Conservation (phyloP, 495 filamentous ascomycete genomes). For the Hypoxylon intermedium region DNA sequence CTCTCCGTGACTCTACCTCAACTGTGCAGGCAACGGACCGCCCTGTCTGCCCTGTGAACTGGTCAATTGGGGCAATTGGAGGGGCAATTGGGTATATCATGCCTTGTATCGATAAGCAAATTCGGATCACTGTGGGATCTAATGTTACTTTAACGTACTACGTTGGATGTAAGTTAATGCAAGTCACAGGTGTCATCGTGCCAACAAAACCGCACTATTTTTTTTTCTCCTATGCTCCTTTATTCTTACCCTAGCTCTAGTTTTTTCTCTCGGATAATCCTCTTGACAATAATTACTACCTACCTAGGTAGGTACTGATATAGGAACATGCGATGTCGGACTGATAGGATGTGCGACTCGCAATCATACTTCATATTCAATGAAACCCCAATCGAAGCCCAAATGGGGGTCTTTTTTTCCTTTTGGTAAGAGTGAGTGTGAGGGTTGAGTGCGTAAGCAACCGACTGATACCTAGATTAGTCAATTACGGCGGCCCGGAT, state of each 20-base stretch:
- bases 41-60: slow-evolving; percentile 4
- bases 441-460: slow-evolving; percentile 1
- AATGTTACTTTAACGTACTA: slow-evolving; percentile 10
- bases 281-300: background rate
- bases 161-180: slow-evolving; percentile 32
- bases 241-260: background rate
- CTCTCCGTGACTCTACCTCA: slow-evolving; percentile 24
- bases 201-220: slow-evolving; percentile 31
- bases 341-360: background rate
- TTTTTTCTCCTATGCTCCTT: slow-evolving; percentile 1
- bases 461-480: background rate
- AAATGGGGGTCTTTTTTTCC: too few species aligned
- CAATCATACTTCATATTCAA: background rate
- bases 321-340: background rate
- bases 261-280: slow-evolving; percentile 2
- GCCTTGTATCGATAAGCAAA: slow-evolving; percentile 29
- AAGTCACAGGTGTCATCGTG: slow-evolving; percentile 30
- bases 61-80: background rate
- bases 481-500: slow-evolving; percentile 27
- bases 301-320: too few species aligned
- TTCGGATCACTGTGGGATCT: slow-evolving; percentile 33
- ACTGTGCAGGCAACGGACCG: background rate
- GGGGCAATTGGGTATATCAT: background rate
- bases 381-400: slow-evolving; percentile 23
- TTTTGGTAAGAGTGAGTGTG: background rate